These are phyloP conservation scores for Neospora caninum DNA, from an alignment of 169 alveolate species.

Conservation along the genomic window DNA sequence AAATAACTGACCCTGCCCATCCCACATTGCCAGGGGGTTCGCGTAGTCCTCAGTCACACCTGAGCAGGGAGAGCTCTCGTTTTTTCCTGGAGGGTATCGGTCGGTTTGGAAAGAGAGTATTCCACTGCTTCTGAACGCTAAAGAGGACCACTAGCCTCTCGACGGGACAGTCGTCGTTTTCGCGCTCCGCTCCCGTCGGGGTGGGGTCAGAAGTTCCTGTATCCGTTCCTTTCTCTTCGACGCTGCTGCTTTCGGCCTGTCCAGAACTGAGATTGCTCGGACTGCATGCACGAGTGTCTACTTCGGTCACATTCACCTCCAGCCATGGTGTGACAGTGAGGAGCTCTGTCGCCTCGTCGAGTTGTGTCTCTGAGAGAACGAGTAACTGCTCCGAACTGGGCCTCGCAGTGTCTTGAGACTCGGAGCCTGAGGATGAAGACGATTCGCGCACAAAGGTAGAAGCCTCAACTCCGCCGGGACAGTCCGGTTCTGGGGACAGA, in stretches of 20 bases:
- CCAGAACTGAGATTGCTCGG: neutral
- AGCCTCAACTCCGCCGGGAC: neutral
- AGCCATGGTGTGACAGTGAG: conserved; percentile 57
- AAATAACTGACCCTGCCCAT: too few relatives aligned
- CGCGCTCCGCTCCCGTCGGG: neutral
- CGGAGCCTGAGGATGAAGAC: neutral
- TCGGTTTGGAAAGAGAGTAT: too few relatives aligned
- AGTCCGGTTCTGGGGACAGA: neutral
- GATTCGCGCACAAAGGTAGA: neutral
- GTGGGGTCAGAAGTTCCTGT: neutral
- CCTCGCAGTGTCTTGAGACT: neutral
- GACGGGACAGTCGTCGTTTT: neutral
- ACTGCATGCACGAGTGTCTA: neutral
- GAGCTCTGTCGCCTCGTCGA: conserved; percentile 44
- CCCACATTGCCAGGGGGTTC: too few relatives aligned
- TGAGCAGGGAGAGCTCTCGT: too few relatives aligned
- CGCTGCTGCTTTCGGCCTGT: neutral
- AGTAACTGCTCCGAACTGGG: neutral
- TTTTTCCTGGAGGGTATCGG: too few relatives aligned
- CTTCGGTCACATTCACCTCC: conserved; percentile 15
- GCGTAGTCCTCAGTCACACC: too few relatives aligned
- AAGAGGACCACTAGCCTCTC: neutral
- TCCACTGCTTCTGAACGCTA: conserved; percentile 10
- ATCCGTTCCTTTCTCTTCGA: neutral
- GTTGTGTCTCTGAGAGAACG: conserved; percentile 26